Percentiles rank a stretch among this genome's conserved stretches.
These are phyloP conservation scores for Salix dunnii DNA, from an alignment of 345 rosid genomes.

Conservation along the genomic window DNA sequence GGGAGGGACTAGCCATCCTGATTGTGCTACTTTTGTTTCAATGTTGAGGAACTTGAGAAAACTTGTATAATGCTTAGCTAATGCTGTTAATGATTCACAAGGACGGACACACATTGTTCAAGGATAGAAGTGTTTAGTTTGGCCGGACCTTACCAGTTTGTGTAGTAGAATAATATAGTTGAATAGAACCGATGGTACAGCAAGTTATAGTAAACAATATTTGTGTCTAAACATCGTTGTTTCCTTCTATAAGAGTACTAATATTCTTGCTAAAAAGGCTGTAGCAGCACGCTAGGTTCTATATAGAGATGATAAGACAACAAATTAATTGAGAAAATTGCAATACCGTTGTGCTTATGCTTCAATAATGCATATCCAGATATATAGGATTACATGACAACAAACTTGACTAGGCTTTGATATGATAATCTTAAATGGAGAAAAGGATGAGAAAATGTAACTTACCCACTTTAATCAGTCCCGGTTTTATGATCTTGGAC, in stretches of 20 bases:
- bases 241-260: neutral
- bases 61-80: neutral
- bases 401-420: conserved; percentile 20
- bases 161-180: neutral
- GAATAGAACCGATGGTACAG: no score
- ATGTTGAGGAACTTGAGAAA: neutral
- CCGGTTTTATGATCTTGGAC: conserved; percentile 14
- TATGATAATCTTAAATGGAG: neutral
- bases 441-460: conserved; percentile 7
- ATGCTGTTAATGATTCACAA: neutral
- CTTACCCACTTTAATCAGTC: conserved; percentile 31
- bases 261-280: neutral
- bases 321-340: neutral
- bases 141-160: neutral
- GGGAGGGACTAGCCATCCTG: neutral
- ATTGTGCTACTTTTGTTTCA: conserved; percentile 2
- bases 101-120: neutral
- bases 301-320: neutral
- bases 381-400: conserved; percentile 5
- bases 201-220: neutral
- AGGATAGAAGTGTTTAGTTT: neutral
- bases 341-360: neutral
- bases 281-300: neutral
- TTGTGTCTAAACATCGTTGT: no score
- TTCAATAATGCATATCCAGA: conserved; percentile 17